Percentiles rank a stretch among this genome's conserved stretches.
phyloP scores from a whole-genome alignment of 257 asterid genomes.

The Capsicum pubescens region DNA sequence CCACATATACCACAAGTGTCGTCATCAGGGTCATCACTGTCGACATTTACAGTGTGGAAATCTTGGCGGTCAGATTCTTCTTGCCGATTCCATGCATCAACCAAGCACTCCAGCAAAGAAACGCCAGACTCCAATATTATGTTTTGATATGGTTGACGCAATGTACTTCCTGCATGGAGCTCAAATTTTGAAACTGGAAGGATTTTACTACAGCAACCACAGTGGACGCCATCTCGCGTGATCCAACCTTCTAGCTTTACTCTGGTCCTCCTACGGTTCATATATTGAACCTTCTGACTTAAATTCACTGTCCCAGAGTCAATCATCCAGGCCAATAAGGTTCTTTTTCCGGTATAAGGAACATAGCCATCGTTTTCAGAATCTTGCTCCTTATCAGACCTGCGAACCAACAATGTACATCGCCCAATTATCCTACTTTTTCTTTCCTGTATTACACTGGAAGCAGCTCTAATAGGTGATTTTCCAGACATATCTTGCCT shows the following conservation, averaged over 20 bases:
- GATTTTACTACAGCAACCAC: slow-evolving; percentile 98
- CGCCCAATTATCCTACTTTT: slow-evolving; percentile 72
- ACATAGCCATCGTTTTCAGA: slow-evolving; percentile 73
- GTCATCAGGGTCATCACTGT: slow-evolving; percentile 92
- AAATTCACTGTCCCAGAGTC: slow-evolving; percentile 69
- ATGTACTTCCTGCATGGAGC: slow-evolving; percentile 95
- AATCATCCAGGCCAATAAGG: slow-evolving; percentile 86
- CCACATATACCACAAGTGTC: slow-evolving; percentile 94
- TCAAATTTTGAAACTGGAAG: slow-evolving; percentile 91
- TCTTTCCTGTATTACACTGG: slow-evolving; percentile 61
- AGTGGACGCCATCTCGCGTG: slow-evolving; percentile 92
- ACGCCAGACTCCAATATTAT: slow-evolving; percentile 80
- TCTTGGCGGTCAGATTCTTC: slow-evolving; percentile 59
- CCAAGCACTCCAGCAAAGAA: slow-evolving; percentile 85
- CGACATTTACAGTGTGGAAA: slow-evolving; percentile 61
- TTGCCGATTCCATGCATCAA: slow-evolving; percentile 93
- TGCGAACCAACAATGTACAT: slow-evolving; percentile 84
- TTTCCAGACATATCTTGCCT: slow-evolving; percentile 48
- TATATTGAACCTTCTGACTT: slow-evolving; percentile 89
- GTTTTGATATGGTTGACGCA: slow-evolving; percentile 88
- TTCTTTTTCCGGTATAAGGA: slow-evolving; percentile 84
- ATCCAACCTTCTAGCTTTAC: slow-evolving; percentile 96
- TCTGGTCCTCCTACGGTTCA: slow-evolving; percentile 76
- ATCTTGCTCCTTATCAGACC: slow-evolving; percentile 61
- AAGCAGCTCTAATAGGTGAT: slow-evolving; percentile 37